Evolutionary conservation across 1,284 basidiomycete genomes (phyloP).

Genomic region (Ganoderma sinense): DNA sequence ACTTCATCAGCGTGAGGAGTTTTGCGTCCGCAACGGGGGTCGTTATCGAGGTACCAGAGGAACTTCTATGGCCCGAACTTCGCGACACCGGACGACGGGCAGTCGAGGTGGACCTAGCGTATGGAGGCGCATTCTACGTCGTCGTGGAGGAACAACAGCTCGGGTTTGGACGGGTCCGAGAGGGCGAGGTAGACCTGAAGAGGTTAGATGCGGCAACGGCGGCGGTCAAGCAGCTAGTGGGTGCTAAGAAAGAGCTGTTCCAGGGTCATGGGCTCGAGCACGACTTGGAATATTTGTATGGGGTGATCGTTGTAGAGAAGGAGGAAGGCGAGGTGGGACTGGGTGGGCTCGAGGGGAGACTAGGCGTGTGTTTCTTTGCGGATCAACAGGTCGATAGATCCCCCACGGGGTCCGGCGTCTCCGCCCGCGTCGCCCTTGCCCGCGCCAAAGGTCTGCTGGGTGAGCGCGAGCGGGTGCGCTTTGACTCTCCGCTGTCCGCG

Average conservation of each 20-base stretch:
- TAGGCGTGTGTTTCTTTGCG: conserved; percentile 50
- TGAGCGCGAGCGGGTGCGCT: conserved; percentile 40
- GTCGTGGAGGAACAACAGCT: conserved; percentile 44
- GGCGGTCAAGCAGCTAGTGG: conserved; percentile 36
- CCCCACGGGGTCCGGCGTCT: conserved; percentile 51
- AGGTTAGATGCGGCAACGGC: conserved; percentile 43
- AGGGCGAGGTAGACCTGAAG: conserved; percentile 27
- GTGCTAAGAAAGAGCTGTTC: conserved; percentile 37
- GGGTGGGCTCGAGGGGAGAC: conserved; percentile 31
- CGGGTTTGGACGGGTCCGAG: conserved; percentile 40
- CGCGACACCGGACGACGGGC: conserved; percentile 19
- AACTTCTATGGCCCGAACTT: conserved; percentile 40
- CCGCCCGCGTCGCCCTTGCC: conserved; percentile 49
- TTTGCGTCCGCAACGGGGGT: conserved; percentile 42
- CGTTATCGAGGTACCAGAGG: conserved; percentile 39
- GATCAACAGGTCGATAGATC: conserved; percentile 53
- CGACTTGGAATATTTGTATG: conserved; percentile 48
- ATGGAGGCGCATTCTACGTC: conserved; percentile 53
- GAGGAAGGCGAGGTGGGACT: conserved; percentile 22
- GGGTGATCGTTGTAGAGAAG: conserved; percentile 47
- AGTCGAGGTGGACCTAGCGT: conserved; percentile 47
- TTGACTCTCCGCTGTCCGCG: conserved; percentile 43
- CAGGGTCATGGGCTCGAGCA: conserved; percentile 40
- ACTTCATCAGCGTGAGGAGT: conserved; percentile 46
- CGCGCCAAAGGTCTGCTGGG: conserved; percentile 40